Conservation (phyloP, 805 yeast genomes). For the Candida cerambycidarum region DNA sequence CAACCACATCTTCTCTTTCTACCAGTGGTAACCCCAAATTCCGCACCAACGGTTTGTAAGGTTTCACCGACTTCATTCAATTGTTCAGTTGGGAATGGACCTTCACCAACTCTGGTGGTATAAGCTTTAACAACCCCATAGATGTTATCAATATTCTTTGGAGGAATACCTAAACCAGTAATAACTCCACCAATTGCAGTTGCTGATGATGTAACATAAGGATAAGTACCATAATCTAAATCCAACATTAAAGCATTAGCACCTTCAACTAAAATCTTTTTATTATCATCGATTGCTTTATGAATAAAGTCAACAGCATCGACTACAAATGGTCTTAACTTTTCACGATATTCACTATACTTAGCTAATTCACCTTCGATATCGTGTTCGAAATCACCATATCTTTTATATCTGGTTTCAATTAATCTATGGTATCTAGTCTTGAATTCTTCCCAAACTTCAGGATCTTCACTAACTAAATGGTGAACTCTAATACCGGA, state of each 20-base stretch:
- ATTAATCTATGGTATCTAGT: slow-evolving; percentile 72
- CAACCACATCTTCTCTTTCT: slow-evolving; percentile 99
- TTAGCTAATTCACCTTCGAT: slow-evolving; percentile 73
- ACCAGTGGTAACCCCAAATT: slow-evolving; percentile 97
- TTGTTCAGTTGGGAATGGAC: slow-evolving; percentile 99
- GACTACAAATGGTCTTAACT: slow-evolving; percentile 85
- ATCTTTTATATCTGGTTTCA: slow-evolving; percentile 80
- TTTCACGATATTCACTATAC: slow-evolving; percentile 72
- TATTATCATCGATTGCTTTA: slow-evolving; percentile 69
- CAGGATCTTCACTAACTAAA: slow-evolving; percentile 83
- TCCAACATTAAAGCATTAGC: slow-evolving; percentile 98
- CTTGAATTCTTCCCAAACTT: slow-evolving; percentile 91
- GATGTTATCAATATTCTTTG: slow-evolving; percentile 71
- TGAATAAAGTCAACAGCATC: slow-evolving; percentile 88
- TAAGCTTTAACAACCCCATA: slow-evolving; percentile 98
- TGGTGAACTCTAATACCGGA: slow-evolving; percentile 97
- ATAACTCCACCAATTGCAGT: slow-evolving; percentile 98
- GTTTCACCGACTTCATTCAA: slow-evolving; percentile 82
- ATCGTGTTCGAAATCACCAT: slow-evolving; percentile 91
- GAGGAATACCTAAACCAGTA: slow-evolving; percentile 97
- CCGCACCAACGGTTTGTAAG: slow-evolving; percentile 90
- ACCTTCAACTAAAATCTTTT: slow-evolving; percentile 93
- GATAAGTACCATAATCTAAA: slow-evolving; percentile 96
- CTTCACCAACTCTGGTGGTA: slow-evolving; percentile 98
- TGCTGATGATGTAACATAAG: slow-evolving; percentile 92